These are phyloP conservation scores for Saccharomycopsis hybrid DNA, from an alignment of 1,139 yeast species.

Conservation along the genomic window DNA sequence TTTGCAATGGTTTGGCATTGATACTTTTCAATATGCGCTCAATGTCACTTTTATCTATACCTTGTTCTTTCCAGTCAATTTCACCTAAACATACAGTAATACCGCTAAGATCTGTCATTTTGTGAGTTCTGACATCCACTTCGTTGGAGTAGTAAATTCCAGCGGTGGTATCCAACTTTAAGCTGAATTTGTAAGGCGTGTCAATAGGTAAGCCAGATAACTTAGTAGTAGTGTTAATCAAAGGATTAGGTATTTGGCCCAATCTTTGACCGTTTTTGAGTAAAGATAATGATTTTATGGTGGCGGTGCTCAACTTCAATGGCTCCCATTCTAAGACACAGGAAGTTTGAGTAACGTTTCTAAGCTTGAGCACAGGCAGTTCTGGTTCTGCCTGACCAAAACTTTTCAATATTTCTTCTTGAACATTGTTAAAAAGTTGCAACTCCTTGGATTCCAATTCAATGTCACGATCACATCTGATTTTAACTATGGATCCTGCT, in stretches of 20 bases:
- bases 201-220: constrained; percentile 89
- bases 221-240: constrained; percentile 74
- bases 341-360: constrained; percentile 88
- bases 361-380: constrained; percentile 61
- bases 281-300: constrained; percentile 66
- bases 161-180: constrained; percentile 81
- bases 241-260: constrained; percentile 82
- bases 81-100: constrained; percentile 89
- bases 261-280: constrained; percentile 76
- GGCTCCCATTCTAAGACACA: constrained; percentile 95
- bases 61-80: constrained; percentile 49
- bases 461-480: constrained; percentile 77
- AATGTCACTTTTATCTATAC: constrained; percentile 55
- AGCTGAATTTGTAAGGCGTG: constrained; percentile 70
- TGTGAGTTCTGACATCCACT: constrained; percentile 75
- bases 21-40: constrained; percentile 56
- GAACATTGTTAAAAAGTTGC: constrained; percentile 53
- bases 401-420: constrained; percentile 62
- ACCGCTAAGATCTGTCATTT: constrained; percentile 94
- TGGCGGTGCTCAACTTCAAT: constrained; percentile 76
- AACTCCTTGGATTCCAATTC: constrained; percentile 60
- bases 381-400: constrained; percentile 74
- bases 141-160: constrained; percentile 71
- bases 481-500: constrained; percentile 91
- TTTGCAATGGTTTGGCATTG: constrained; percentile 81